Percentiles rank a stretch among this genome's conserved stretches.
phyloP scores from a whole-genome alignment of 2,329 filamentous ascomycete species.

The Coniochaeta pulveracea region DNA sequence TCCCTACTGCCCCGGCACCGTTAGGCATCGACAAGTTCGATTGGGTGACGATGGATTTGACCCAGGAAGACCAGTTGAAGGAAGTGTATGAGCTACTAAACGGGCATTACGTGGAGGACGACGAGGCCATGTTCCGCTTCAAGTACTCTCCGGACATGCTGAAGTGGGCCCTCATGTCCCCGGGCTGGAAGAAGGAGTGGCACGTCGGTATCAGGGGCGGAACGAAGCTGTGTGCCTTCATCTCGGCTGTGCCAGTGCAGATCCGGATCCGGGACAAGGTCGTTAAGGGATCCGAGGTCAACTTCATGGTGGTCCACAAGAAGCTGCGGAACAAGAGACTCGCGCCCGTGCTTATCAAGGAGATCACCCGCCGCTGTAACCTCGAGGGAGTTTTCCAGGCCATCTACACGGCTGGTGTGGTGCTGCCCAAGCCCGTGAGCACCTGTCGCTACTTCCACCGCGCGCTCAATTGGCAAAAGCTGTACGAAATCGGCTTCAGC shows the following conservation, averaged over 20 bases:
- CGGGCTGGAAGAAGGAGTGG: constrained; percentile 90
- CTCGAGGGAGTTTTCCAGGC: constrained; percentile 82
- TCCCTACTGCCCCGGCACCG: constrained; percentile 64
- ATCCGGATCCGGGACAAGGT: constrained; percentile 68
- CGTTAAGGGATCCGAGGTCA: constrained; percentile 81
- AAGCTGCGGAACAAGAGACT: constrained; percentile 90
- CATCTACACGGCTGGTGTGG: constrained; percentile 86
- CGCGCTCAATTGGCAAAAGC: constrained; percentile 88
- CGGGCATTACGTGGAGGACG: constrained; percentile 94
- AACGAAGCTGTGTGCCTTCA: constrained; percentile 86
- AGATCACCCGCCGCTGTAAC: constrained; percentile 90
- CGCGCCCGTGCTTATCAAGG: constrained; percentile 90
- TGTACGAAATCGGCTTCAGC: constrained; percentile 90
- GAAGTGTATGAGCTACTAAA: constrained; percentile 88
- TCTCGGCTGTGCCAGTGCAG: constrained; percentile 81
- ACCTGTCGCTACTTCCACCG: constrained; percentile 95
- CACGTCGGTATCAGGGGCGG: constrained; percentile 85
- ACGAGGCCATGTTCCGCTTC: constrained; percentile 95
- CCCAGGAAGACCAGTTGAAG: constrained; percentile 64
- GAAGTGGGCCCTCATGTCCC: constrained; percentile 89
- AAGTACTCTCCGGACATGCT: constrained; percentile 86
- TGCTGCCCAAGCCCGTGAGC: constrained; percentile 83
- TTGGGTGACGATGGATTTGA: constrained; percentile 86
- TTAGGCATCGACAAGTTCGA: constrained; percentile 72
- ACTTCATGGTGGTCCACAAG: constrained; percentile 97